phyloP scores from a whole-genome alignment of 108 stramenopile genomes.

The Skeletonema marinoi region DNA sequence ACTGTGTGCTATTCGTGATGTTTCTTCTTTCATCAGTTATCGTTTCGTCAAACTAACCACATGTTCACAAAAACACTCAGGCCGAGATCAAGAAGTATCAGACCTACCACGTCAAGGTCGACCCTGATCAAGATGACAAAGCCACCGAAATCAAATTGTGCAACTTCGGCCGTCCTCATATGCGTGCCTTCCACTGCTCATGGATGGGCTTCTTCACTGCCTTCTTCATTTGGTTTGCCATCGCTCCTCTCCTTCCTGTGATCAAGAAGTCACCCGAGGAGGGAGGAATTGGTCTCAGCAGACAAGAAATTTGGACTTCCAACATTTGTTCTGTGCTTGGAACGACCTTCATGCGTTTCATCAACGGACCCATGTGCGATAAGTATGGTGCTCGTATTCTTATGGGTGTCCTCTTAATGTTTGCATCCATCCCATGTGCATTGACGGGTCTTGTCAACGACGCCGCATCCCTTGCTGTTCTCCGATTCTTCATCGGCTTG shows the following conservation, averaged over 20 bases:
- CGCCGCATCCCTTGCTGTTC: constrained; percentile 44
- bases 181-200: constrained; percentile 79
- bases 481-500: constrained; percentile 77
- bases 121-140: constrained; percentile 68
- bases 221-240: constrained; percentile 77
- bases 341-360: constrained; percentile 74
- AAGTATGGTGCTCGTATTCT: constrained; percentile 44
- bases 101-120: constrained; percentile 23
- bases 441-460: constrained; percentile 54
- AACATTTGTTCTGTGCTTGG: constrained; percentile 65
- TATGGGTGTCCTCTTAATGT: constrained; percentile 31
- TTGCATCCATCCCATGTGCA: constrained; percentile 42
- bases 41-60: background rate
- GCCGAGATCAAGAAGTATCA: constrained; percentile 2
- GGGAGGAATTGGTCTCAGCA: constrained; percentile 51
- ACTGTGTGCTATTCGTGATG: background rate
- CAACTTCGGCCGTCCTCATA: constrained; percentile 67
- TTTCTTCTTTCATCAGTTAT: background rate
- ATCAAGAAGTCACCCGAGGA: constrained; percentile 30
- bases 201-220: constrained; percentile 74
- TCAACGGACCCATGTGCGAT: constrained; percentile 76
- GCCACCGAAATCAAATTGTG: constrained; percentile 74
- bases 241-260: constrained; percentile 71
- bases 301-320: constrained; percentile 61
- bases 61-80: background rate